Evolutionary conservation across 1,284 basidiomycete species (phyloP).

Genomic region (Naganishia cerealis): DNA sequence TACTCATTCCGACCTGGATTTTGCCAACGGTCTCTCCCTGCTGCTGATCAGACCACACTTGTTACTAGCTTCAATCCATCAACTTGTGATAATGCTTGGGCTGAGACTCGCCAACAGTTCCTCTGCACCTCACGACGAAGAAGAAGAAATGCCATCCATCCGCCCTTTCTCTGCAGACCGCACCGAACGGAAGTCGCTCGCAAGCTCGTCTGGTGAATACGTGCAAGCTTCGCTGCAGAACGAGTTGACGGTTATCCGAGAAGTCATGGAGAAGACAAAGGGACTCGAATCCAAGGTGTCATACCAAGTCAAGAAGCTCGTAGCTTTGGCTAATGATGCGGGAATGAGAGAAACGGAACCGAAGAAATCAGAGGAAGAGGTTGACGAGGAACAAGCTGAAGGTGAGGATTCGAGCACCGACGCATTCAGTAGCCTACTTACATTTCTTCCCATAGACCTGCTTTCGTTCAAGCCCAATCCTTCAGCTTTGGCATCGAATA

Average conservation of each 20-base stretch:
- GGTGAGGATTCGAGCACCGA: conserved; percentile 7
- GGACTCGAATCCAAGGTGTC: conserved; percentile 78
- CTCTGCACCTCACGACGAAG: conserved; percentile 3
- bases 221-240: conserved; percentile 40
- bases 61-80: conserved; percentile 83
- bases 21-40: conserved; percentile 80
- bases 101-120: conserved; percentile 48
- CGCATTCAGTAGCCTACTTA: conserved; percentile 8
- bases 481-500: conserved; percentile 41
- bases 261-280: conserved; percentile 58
- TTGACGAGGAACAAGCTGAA: conserved; percentile 36
- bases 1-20: conserved; percentile 59
- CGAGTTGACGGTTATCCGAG: conserved; percentile 55
- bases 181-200: conserved; percentile 3
- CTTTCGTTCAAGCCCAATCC: conserved; percentile 90
- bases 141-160: conserved; percentile 26
- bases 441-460: conserved; percentile 62
- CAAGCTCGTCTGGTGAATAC: conserved; percentile 2
- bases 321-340: conserved; percentile 64
- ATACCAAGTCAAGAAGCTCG: conserved; percentile 93
- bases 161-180: conserved; percentile 25
- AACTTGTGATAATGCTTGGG: conserved; percentile 73
- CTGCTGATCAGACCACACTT: conserved; percentile 84
- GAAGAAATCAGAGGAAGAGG: conserved; percentile 14
- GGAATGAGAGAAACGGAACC: conserved; percentile 52